Conservation (phyloP, 768 basidiomycete genomes). For the Tylopilus intermedius region DNA sequence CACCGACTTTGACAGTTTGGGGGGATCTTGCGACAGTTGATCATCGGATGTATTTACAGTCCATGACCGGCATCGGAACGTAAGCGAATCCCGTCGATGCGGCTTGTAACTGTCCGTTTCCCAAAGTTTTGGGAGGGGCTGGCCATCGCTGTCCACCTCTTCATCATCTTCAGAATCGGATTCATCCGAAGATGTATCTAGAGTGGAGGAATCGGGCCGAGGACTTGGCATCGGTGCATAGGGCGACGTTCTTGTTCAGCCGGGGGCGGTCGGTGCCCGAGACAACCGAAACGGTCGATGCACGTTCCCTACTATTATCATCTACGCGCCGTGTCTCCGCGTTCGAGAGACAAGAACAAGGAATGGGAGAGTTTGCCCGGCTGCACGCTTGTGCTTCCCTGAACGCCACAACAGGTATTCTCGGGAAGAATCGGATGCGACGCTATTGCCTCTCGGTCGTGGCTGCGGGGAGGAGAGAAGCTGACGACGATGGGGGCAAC, state of each 20-base stretch:
- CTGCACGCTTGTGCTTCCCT: conserved; percentile 70
- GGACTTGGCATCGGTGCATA: conserved; percentile 4
- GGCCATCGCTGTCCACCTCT: conserved; percentile 33
- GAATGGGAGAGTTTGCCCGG: conserved; percentile 54
- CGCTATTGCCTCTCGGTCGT: conserved; percentile 54
- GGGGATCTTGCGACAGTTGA: conserved; percentile 7
- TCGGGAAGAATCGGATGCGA: conserved; percentile 64
- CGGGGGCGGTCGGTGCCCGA: conserved; percentile 14
- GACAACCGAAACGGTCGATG: conserved; percentile 27
- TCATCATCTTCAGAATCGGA: conserved; percentile 36
- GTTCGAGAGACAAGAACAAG: conserved; percentile 41
- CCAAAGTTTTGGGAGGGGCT: conserved; percentile 32
- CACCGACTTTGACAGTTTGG: conserved; percentile 14
- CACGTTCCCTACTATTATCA: conserved; percentile 21
- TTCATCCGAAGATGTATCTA: conserved; percentile 29
- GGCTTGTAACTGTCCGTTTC: conserved; percentile 27
- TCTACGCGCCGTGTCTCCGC: conserved; percentile 30
- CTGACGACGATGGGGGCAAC: conserved; percentile 24
- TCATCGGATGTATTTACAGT: not conserved
- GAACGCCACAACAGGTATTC: conserved; percentile 79
- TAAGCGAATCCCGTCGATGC: not conserved
- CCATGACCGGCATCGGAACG: conserved; percentile 21
- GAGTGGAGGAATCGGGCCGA: conserved; percentile 15
- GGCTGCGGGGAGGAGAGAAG: conserved; percentile 28
- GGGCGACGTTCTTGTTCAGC: conserved; percentile 7